Conservation (phyloP, 768 basidiomycete species). For the Amanita muscaria region DNA sequence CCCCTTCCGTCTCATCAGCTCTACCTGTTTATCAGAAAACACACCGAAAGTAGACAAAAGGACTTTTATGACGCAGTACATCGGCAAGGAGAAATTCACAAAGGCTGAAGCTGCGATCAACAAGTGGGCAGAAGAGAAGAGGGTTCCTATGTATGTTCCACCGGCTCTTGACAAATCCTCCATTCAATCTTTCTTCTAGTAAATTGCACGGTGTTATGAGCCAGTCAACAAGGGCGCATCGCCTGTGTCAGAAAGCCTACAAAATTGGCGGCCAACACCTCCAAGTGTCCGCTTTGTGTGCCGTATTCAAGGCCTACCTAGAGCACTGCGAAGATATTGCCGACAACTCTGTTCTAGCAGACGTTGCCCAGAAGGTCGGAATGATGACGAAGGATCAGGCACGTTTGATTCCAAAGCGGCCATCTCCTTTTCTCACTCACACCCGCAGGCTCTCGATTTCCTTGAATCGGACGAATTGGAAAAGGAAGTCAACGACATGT, state of each 20-base stretch:
- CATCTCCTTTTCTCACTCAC: background rate
- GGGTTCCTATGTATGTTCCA: conserved; percentile 44
- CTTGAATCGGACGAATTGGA: conserved; percentile 56
- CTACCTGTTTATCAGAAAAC: conserved; percentile 27
- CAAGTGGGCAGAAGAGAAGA: conserved; percentile 48
- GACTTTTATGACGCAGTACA: conserved; percentile 34
- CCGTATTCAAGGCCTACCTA: conserved; percentile 59
- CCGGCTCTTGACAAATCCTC: conserved; percentile 6
- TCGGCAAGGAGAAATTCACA: conserved; percentile 43
- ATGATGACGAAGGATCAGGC: conserved; percentile 58
- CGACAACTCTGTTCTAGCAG: conserved; percentile 48
- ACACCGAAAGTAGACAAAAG: conserved; percentile 30
- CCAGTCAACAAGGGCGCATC: conserved; percentile 63
- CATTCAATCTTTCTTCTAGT: conserved; percentile 23
- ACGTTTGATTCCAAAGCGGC: conserved; percentile 14
- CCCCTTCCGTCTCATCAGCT: conserved; percentile 40
- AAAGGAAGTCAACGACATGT: conserved; percentile 55
- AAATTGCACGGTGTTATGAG: conserved; percentile 51
- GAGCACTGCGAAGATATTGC: conserved; percentile 57
- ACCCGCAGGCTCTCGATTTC: conserved; percentile 49
- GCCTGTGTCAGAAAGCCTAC: conserved; percentile 63
- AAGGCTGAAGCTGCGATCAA: conserved; percentile 33
- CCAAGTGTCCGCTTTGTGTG: conserved; percentile 48
- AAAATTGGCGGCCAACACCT: conserved; percentile 48
- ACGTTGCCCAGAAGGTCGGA: conserved; percentile 43